Base-by-base conservation (phyloP, 306 rosid species). In the Citrullus amarus region DNA sequence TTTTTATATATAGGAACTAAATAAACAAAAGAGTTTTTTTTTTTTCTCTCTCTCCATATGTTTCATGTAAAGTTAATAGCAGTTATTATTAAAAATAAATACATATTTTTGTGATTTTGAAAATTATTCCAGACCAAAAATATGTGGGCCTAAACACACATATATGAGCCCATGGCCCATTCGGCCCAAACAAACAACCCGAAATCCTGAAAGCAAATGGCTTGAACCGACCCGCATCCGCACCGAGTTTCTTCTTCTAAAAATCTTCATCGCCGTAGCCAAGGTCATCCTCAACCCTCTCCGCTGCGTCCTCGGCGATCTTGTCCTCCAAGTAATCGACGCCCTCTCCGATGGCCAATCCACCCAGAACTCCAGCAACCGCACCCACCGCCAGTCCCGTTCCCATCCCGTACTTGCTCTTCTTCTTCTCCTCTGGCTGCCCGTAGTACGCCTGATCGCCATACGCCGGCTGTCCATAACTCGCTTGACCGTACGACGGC, bases 341-440 rank as follows among this genome's bases (percentile, higher is more conserved):
- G 1, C 96, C 97, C 48, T 91, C 96, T 32, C 80, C 83, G 3
- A 93, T 3, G 9, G 96, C 97, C 22, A 93, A 2, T 65, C 94
- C 98, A 54, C 97, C 98, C 3, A 93, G 50, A 0, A 12, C 84
- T 2, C 97, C 98, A 4, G 86, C 97, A 1, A 82, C 89, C 6
- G 98, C 97, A 0, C 98, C 98, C 83, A 93, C 90, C 56, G 98
- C 98, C 88, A 93, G 73, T 81, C 98, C 96, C 4, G 97, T 87
- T 62, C 98, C 98, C 97, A 93, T 90, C 6, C 97, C 98, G 73
- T 83, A 93, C 84, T 91, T 89, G 30, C 93, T 89, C 83, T 91
- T 89, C 77, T 91, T 89, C 71, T 90, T 85, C 86, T 89, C 88
- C 79, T 70, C 87, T 16, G 78, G 8, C n/a, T 44, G 81, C 13